phyloP scores from a whole-genome alignment of 306 rosid genomes.

The Medicago ruthenica region DNA sequence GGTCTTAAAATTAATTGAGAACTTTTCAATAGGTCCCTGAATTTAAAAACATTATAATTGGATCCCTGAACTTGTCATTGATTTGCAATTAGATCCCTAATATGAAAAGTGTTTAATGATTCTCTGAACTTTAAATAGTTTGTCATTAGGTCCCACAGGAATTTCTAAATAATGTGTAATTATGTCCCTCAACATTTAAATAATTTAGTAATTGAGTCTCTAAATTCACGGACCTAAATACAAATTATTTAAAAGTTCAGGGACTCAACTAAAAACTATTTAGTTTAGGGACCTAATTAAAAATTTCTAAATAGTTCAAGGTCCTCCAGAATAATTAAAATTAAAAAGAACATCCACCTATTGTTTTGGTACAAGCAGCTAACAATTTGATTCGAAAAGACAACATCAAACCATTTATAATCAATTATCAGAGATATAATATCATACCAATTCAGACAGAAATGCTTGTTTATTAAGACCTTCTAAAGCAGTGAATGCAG shows the following conservation, averaged over 20 bases:
- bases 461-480: slow-evolving; percentile 99
- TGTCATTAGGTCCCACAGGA: not conserved
- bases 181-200: not conserved
- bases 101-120: not conserved
- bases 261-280: not conserved
- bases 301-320: not conserved
- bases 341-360: slow-evolving; percentile 1
- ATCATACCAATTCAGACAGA: slow-evolving; percentile 82
- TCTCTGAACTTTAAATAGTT: not conserved
- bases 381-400: slow-evolving; percentile 26
- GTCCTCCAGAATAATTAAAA: not conserved
- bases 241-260: not conserved
- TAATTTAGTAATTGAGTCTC: not conserved
- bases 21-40: not conserved
- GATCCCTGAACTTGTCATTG: not conserved
- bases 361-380: slow-evolving; percentile 25
- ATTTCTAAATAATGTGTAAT: not conserved
- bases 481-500: slow-evolving; percentile 93
- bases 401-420: slow-evolving; percentile 29
- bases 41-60: not conserved
- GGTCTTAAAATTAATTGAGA: not conserved
- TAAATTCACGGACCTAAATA: not conserved
- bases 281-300: not conserved
- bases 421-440: slow-evolving; percentile 34
- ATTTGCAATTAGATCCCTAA: not conserved